Base-by-base conservation (phyloP, 257 asterid genomes). In the Cruciata laevipes region DNA sequence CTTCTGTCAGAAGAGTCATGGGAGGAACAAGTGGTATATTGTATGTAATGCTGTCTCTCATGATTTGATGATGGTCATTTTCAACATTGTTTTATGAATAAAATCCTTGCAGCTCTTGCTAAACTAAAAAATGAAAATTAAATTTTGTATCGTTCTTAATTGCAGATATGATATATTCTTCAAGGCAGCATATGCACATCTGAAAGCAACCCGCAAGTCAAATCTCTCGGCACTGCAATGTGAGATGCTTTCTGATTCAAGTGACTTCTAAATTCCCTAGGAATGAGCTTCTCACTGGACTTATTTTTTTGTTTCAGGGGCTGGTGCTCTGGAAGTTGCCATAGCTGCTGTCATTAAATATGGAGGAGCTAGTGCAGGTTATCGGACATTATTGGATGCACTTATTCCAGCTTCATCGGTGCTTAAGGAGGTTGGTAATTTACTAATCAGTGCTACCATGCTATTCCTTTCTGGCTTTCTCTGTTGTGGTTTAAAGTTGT, bases 11-110 rank as follows among this genome's bases (percentile, higher is more conserved):
- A 80, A 88, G 92, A 84, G 95, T 85, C 78, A 94, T 94, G 99
- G 99, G 99, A 69, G 99, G 99, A 84, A 94, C 96, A 56, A 94
- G 97, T 69, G 99, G 99, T 61, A 80, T 94, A 86, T 74, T 94
- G 99, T 94, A 84, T 44, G 66, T 60, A 64, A 61, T 68, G 44
- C 60, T 61, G 73, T 52, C 66, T 62, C n/a, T 52, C 51, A 38
- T 40, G n/a, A 65, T 27, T 35, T 51, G 25, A 53, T 25, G 57
- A 18, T 27, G 65, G 17, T n/a, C 37, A 18, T 64, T 55, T 64
- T 66, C 1, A 2, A 20, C 1, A 67, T 30, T 44, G 27, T 53
- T 51, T 30, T 16, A 11, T 55, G 30, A 25, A 52, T 47, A 31
- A 47, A 16, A 47, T 47, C 63, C 56, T 59, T 55, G 21, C 24